Evolutionary conservation across 257 asterid genomes (phyloP), one percentile per base, ranked within the genome.

Genomic region (Orobanche coerulescens): DNA sequence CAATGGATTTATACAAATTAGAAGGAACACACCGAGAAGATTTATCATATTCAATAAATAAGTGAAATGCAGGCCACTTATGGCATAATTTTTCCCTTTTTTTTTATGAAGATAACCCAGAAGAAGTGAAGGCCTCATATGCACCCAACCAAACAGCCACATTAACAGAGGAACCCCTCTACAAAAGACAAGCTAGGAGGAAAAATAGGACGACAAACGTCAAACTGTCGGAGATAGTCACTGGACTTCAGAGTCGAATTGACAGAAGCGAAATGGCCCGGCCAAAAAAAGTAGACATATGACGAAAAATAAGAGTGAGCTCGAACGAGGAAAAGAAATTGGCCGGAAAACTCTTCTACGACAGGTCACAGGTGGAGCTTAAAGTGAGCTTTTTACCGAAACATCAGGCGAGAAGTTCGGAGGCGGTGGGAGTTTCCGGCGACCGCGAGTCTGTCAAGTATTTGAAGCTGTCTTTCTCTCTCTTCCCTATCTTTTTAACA

Each of bases 31-130:
- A 49, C 13, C 31, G 64, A 25, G 51, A 40, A 69, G 16, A 73
- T 74, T 75, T 71, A 76, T 79, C 97, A 93, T 89, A 72, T 86
- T 75, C 76, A 4, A 22, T 77, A 71, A 52, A 20, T 11, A 60
- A 26, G 30, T 16, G 28, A n/a, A 58, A 37, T 30, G 42, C 37
- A 15, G 30, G 13, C 12, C 6, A 12, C 30, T 63, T 44, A 80
- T 50, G 65, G 66, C 83, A 77, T 42, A 13, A 9, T 10, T 1
- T 39, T 15, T 39, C 46, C 31, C 5, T 26, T 26, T 46, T 16
- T 16, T 39, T 20, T 11, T 12, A 26, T 28, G 52, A 46, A 60
- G 15, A 57, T 36, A 23, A 58, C 56, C 25, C 39, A 28, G 6
- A 15, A 26, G 13, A 36, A 10, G 2, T 2, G 9, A 48, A 52